Conservation (phyloP, 2,329 filamentous ascomycete species). For the Clarireedia homoeocarpa region DNA sequence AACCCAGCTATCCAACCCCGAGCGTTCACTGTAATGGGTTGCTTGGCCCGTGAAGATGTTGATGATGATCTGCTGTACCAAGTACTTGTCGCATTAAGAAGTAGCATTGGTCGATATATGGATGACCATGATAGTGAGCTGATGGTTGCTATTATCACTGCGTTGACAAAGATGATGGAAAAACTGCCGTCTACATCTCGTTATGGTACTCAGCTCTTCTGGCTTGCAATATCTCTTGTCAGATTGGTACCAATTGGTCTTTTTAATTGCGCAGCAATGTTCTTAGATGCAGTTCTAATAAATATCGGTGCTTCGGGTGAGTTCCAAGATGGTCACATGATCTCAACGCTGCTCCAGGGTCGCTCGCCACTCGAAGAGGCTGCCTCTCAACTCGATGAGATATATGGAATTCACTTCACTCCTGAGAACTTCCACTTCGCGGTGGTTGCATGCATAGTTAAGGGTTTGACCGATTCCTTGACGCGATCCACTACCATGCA, state of each 20-base stretch:
- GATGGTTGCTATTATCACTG: conserved; percentile 59
- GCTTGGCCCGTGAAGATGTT: conserved; percentile 61
- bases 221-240: conserved; percentile 59
- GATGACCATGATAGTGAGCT: conserved; percentile 60
- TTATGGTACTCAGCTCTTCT: conserved; percentile 62
- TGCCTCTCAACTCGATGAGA: conserved; percentile 52
- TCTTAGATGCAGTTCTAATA: conserved; percentile 55
- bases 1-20: conserved; percentile 64
- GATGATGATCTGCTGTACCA: conserved; percentile 66
- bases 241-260: conserved; percentile 53
- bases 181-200: conserved; percentile 59
- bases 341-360: conserved; percentile 52
- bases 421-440: conserved; percentile 60
- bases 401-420: conserved; percentile 58
- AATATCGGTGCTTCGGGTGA: conserved; percentile 57
- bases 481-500: conserved; percentile 52
- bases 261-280: conserved; percentile 58
- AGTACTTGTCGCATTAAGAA: conserved; percentile 59
- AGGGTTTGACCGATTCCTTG: conserved; percentile 54
- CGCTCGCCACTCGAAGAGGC: conserved; percentile 54
- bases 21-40: conserved; percentile 65
- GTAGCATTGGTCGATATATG: conserved; percentile 55
- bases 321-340: conserved; percentile 51
- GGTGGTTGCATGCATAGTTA: conserved; percentile 54
- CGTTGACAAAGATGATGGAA: conserved; percentile 63